A percentile compares a stretch with the other conserved stretches of the same genome.
Evolutionary conservation across 371 early-diverging fungal genomes (phyloP).

Genomic region (Saksenaea oblongispora): DNA sequence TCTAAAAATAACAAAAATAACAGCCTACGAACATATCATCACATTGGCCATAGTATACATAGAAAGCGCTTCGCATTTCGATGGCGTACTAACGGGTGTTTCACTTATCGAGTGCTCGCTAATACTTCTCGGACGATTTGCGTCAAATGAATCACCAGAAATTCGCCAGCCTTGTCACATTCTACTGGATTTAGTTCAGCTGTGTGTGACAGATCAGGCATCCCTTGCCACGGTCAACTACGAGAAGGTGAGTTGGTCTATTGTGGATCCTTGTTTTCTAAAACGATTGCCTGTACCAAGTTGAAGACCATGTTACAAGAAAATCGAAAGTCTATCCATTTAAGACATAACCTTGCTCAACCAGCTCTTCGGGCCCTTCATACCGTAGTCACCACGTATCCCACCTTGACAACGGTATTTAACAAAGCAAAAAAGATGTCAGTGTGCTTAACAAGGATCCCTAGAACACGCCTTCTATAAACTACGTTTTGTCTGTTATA

Average conservation of each 20-base stretch:
- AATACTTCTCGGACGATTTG: slow-evolving; percentile 10
- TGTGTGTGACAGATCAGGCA: background rate
- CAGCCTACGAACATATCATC: slow-evolving; percentile 14
- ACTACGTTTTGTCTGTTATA: slow-evolving; percentile 34
- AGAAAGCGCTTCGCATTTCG: background rate
- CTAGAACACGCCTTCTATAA: slow-evolving; percentile 12
- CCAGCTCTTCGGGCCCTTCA: background rate
- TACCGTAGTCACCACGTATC: background rate
- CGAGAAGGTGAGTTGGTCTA: background rate
- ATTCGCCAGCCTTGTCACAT: background rate
- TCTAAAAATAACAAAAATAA: too few species aligned
- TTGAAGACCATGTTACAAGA: background rate
- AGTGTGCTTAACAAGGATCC: background rate
- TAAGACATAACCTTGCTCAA: background rate
- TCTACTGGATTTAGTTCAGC: background rate
- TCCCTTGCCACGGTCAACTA: background rate
- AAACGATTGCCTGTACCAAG: background rate
- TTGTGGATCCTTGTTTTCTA: background rate
- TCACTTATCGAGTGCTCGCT: slow-evolving; percentile 8
- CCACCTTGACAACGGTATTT: background rate
- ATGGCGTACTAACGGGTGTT: slow-evolving; percentile 10
- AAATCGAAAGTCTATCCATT: background rate
- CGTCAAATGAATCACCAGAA: background rate
- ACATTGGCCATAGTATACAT: background rate
- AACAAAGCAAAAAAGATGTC: background rate